These are phyloP conservation scores for Salvia miltiorrhiza DNA, from an alignment of 257 asterid species.

Conservation along the genomic window DNA sequence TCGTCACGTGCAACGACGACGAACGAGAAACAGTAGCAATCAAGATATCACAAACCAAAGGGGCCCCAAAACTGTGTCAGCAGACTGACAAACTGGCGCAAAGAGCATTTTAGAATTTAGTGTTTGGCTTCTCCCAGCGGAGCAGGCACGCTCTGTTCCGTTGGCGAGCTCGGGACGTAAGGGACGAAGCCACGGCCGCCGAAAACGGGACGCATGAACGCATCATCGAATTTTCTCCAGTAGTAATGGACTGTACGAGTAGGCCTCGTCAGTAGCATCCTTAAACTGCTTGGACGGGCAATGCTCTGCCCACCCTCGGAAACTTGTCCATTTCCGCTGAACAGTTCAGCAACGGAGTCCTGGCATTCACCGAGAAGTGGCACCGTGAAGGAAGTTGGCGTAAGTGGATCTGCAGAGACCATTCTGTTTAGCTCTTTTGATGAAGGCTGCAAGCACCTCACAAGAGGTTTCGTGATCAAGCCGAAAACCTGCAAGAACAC, in stretches of 20 bases:
- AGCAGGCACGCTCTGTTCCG: conserved; percentile 42
- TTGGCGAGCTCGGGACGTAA: conserved; percentile 80
- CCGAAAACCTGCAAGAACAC: conserved; percentile 74
- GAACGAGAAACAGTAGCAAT: not conserved
- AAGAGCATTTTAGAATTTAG: not conserved
- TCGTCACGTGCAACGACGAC: not conserved
- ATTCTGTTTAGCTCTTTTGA: conserved; percentile 43
- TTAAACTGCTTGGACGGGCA: conserved; percentile 72
- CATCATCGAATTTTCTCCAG: conserved; percentile 88
- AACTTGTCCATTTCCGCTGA: conserved; percentile 35
- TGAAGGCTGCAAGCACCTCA: conserved; percentile 57
- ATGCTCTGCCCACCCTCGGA: conserved; percentile 39
- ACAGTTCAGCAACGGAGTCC: conserved; percentile 52
- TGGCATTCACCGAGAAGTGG: conserved; percentile 66
- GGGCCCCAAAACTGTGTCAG: conserved; percentile 25
- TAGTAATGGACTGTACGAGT: conserved; percentile 79
- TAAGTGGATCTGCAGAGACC: conserved; percentile 64
- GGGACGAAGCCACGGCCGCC: conserved; percentile 99
- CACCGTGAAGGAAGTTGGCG: conserved; percentile 56
- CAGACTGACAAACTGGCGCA: not conserved
- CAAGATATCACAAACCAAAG: conserved; percentile 7
- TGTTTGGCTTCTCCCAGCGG: conserved; percentile 32
- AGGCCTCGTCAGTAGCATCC: conserved; percentile 77
- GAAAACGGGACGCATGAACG: conserved; percentile 93
- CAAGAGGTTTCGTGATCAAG: conserved; percentile 79